phyloP scores from a whole-genome alignment of 1,284 basidiomycete species.

The Gymnopus androsaceus region DNA sequence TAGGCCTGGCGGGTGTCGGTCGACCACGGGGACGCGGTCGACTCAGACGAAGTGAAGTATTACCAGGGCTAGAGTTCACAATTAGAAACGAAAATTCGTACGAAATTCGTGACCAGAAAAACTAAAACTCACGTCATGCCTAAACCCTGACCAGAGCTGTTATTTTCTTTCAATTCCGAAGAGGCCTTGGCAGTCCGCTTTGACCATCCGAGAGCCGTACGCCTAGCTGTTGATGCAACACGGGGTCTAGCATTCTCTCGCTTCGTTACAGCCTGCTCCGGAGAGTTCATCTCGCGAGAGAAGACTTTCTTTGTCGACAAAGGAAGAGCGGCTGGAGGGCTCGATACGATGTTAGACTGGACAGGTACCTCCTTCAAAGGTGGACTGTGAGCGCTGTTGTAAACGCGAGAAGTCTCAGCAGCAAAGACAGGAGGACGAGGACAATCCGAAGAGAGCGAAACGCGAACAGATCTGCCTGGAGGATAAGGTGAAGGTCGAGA shows the following conservation, averaged over 20 bases:
- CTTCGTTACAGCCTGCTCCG: slow-evolving; percentile 5
- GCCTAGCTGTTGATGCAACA: slow-evolving; percentile 55
- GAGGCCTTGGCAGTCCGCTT: slow-evolving; percentile 52
- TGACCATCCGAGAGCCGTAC: slow-evolving; percentile 59
- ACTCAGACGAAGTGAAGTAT: slow-evolving; percentile 62
- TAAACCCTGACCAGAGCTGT: slow-evolving; percentile 33
- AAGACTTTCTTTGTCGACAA: slow-evolving; percentile 45
- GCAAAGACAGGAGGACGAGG: slow-evolving; percentile 25
- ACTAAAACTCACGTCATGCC: slow-evolving; percentile 54
- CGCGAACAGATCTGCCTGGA: slow-evolving; percentile 42
- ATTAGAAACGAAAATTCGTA: not conserved
- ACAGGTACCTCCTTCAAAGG: slow-evolving; percentile 27
- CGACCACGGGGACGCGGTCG: slow-evolving; percentile 66
- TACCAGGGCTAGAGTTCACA: slow-evolving; percentile 42
- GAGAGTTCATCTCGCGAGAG: slow-evolving; percentile 32
- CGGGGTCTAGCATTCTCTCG: slow-evolving; percentile 44
- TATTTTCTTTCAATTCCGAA: slow-evolving; percentile 57
- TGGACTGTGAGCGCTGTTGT: slow-evolving; percentile 25
- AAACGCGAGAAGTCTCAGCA: slow-evolving; percentile 26
- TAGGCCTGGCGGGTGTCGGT: slow-evolving; percentile 44
- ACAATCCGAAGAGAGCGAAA: slow-evolving; percentile 45
- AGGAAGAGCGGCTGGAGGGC: slow-evolving; percentile 34
- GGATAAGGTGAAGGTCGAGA: slow-evolving; percentile 77
- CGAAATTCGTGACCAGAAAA: not conserved
- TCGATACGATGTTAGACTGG: slow-evolving; percentile 40